Evolutionary conservation across 1,284 basidiomycete genomes (phyloP).

Genomic region (Tausonia pullulans): DNA sequence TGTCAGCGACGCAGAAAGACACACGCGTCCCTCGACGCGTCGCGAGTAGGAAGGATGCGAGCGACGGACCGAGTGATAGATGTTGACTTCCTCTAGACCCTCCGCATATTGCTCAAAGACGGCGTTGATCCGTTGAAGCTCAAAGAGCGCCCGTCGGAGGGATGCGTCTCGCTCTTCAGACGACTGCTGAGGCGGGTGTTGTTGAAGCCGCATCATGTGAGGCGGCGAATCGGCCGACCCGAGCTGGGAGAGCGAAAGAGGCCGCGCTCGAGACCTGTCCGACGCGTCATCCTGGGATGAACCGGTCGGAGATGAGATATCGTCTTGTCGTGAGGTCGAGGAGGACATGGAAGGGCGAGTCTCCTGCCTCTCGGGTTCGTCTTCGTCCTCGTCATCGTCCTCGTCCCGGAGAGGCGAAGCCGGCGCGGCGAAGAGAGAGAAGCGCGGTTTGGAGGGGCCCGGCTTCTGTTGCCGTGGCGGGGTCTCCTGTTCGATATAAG

Average conservation of each 20-base stretch:
- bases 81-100: neutral
- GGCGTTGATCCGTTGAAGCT: slow-evolving; percentile 2
- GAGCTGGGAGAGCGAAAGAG: slow-evolving; percentile 4
- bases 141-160: neutral
- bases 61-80: neutral
- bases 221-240: neutral
- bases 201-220: too few species aligned
- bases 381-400: slow-evolving; percentile 1
- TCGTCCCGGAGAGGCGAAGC: neutral
- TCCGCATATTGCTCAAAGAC: slow-evolving; percentile 1
- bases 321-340: neutral
- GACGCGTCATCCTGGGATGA: neutral
- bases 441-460: neutral
- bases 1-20: too few species aligned
- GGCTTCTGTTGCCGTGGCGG: neutral
- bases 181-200: neutral
- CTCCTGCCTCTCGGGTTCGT: neutral
- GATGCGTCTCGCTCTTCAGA: neutral
- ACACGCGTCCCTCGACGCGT: too few species aligned
- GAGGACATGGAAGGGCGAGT: too few species aligned
- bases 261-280: neutral
- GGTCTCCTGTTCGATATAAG: neutral
- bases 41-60: too few species aligned
- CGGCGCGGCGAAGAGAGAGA: slow-evolving; percentile 1
- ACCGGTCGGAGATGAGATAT: neutral